A percentile compares a stretch with the other conserved stretches of the same genome.
Evolutionary conservation across 2,329 filamentous ascomycete genomes (phyloP).

Genomic region (Botrytis squamosa): DNA sequence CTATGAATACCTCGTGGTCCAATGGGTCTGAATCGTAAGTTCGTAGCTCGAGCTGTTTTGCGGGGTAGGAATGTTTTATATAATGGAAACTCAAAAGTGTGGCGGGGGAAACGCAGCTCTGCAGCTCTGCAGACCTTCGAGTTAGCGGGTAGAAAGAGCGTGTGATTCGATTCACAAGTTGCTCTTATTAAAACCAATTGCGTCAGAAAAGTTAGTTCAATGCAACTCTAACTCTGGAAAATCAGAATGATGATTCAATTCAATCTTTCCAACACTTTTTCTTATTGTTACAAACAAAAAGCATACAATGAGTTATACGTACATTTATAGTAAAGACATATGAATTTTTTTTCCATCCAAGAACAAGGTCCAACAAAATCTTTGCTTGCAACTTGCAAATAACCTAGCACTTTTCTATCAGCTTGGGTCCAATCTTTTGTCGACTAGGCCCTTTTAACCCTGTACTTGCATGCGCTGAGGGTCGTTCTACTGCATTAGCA

Average conservation of each 20-base stretch:
- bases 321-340: neutral
- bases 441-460: neutral
- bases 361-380: neutral
- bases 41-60: neutral
- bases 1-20: constrained; percentile 7
- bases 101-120: neutral
- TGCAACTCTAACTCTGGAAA: neutral
- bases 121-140: neutral
- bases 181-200: neutral
- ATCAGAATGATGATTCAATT: neutral
- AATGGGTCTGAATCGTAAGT: neutral
- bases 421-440: neutral
- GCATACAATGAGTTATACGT: neutral
- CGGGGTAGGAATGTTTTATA: constrained; percentile 12
- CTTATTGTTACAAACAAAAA: neutral
- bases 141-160: neutral
- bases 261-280: neutral
- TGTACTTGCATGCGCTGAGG: constrained; percentile 1
- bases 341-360: neutral
- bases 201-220: neutral
- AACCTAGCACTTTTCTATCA: neutral
- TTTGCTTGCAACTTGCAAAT: neutral
- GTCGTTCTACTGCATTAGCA: neutral
- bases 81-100: constrained; percentile 15
- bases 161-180: neutral